phyloP scores from a whole-genome alignment of 2,329 filamentous ascomycete species.

The Pseudogymnoascus sp. region DNA sequence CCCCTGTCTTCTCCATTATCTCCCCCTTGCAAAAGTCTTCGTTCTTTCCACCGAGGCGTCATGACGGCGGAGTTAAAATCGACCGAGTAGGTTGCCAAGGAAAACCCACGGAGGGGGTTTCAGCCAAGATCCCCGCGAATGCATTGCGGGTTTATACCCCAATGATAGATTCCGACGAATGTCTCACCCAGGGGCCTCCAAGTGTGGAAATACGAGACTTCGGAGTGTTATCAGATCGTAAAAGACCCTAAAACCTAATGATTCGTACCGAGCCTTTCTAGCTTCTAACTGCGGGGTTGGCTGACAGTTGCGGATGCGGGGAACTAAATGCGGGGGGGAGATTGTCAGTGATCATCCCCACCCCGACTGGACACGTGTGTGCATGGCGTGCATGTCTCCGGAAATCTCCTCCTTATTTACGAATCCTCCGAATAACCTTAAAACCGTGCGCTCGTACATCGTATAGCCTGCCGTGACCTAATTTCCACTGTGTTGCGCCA shows the following conservation, averaged over 20 bases:
- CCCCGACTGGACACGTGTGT: constrained; percentile 2
- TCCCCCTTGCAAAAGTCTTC: neutral
- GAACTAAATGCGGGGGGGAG: neutral
- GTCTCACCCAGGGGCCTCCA: neutral
- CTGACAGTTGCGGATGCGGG: constrained; percentile 1
- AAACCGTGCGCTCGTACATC: neutral
- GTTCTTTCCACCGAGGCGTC: neutral
- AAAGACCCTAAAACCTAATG: neutral
- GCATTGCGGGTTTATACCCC: neutral
- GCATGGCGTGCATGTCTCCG: neutral
- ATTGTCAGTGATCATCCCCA: neutral
- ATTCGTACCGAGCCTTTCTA: neutral
- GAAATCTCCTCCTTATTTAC: neutral
- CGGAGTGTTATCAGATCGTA: neutral
- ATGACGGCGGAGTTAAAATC: neutral
- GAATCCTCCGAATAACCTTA: neutral
- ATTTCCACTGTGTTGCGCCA: neutral
- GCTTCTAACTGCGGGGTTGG: neutral
- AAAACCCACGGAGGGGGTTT: neutral
- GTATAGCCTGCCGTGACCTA: neutral
- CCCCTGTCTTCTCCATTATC: neutral
- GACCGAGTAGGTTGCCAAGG: neutral
- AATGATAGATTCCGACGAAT: neutral
- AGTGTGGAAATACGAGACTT: neutral
- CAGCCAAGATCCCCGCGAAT: neutral